Evolutionary conservation across 768 basidiomycete species (phyloP).

Genomic region (Tricholoma bakamatsutake): DNA sequence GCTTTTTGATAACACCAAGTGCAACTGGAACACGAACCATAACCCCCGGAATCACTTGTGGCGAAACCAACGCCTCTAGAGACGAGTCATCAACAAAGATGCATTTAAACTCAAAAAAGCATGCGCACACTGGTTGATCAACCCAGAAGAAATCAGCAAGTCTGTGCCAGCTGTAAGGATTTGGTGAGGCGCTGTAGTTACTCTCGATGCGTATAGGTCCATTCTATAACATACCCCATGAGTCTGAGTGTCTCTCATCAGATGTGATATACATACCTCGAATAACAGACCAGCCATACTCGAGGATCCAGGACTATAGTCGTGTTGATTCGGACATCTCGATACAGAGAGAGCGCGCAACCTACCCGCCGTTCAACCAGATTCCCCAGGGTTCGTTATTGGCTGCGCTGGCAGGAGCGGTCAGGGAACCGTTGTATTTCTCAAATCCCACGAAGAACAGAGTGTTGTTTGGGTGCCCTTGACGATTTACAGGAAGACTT

Average conservation of each 20-base stretch:
- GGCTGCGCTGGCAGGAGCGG: conserved; percentile 23
- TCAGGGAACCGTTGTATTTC: conserved; percentile 50
- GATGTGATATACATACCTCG: conserved; percentile 39
- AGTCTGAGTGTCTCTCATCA: background rate
- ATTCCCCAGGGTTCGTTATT: conserved; percentile 59
- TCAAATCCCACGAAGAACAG: conserved; percentile 66
- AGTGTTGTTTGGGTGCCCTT: conserved; percentile 57
- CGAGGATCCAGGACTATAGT: conserved; percentile 57
- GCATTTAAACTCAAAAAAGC: background rate
- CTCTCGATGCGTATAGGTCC: conserved; percentile 57
- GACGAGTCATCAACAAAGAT: conserved; percentile 4
- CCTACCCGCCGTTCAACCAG: conserved; percentile 71
- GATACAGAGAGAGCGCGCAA: conserved; percentile 1
- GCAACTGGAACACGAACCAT: conserved; percentile 32
- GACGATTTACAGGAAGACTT: conserved; percentile 55
- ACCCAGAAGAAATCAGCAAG: conserved; percentile 68
- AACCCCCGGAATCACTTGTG: conserved; percentile 57
- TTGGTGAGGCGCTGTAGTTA: conserved; percentile 44
- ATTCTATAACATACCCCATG: conserved; percentile 36
- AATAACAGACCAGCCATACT: conserved; percentile 60
- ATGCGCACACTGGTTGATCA: conserved; percentile 58
- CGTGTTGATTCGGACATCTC: background rate
- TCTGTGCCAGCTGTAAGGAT: conserved; percentile 52
- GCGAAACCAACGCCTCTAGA: conserved; percentile 55
- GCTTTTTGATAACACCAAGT: background rate